Percentiles rank a stretch among this genome's conserved stretches.
Conservation (phyloP, 805 yeast species). For the Pichia thaimueangensis region DNA sequence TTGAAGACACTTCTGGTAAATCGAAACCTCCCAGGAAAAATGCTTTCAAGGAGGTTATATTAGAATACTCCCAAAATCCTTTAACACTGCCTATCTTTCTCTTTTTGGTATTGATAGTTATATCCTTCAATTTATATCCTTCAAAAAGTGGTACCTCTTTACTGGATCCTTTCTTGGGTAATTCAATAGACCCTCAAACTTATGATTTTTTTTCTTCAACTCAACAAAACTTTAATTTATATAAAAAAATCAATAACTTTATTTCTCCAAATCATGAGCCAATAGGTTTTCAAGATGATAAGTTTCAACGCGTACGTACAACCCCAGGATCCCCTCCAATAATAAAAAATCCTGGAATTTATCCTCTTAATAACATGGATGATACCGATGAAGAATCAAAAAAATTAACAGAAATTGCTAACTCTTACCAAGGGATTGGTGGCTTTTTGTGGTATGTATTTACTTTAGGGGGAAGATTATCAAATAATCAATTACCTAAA, state of each 20-base stretch:
- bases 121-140: background rate
- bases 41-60: background rate
- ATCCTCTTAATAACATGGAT: constrained; percentile 8
- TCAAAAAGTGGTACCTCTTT: background rate
- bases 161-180: background rate
- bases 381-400: background rate
- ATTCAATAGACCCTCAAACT: background rate
- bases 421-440: background rate
- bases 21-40: background rate
- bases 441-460: background rate
- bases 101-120: background rate
- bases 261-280: constrained; percentile 21
- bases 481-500: constrained; percentile 1
- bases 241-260: constrained; percentile 21
- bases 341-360: constrained; percentile 24
- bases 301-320: constrained; percentile 13
- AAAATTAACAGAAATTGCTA: background rate
- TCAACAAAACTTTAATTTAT: constrained; percentile 8
- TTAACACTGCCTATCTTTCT: background rate
- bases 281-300: constrained; percentile 21
- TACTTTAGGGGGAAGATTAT: background rate
- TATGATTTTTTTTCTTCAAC: constrained; percentile 1
- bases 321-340: constrained; percentile 27
- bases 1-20: background rate
- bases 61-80: background rate